Percentiles rank a stretch among this genome's conserved stretches.
These are phyloP conservation scores for Onygenales sp. DNA, from an alignment of 2,329 filamentous ascomycete genomes.

Conservation along the genomic window DNA sequence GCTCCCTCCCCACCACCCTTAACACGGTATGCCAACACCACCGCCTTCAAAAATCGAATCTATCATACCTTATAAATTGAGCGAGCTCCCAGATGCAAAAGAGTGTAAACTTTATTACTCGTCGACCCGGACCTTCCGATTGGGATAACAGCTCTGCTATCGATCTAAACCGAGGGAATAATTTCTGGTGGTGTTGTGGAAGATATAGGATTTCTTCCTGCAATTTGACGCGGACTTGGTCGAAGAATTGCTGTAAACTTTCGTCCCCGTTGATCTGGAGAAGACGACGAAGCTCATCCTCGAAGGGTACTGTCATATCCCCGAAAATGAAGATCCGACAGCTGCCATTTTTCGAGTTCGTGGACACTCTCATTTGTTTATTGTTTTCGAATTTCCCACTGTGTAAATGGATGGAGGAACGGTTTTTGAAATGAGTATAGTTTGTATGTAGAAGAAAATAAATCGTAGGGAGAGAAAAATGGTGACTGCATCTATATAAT, in stretches of 20 bases:
- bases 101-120: constrained; percentile 6
- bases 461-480: no score
- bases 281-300: constrained; percentile 2
- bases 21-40: no score
- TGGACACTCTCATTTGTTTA: not conserved
- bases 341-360: not conserved
- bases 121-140: not conserved
- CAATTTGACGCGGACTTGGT: not conserved
- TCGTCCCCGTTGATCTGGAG: constrained; percentile 1
- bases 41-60: not conserved
- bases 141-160: constrained; percentile 4
- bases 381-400: no score
- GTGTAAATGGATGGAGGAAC: no score
- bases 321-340: not conserved
- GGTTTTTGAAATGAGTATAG: no score
- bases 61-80: constrained; percentile 7
- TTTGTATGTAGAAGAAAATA: no score
- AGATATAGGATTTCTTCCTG: not conserved
- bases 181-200: not conserved
- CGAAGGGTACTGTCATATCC: not conserved
- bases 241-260: constrained; percentile 1
- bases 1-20: no score
- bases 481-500: no score
- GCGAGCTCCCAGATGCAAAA: constrained; percentile 8
- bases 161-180: constrained; percentile 4